Conservation (phyloP, 257 asterid species). For the Solanum phureja region DNA sequence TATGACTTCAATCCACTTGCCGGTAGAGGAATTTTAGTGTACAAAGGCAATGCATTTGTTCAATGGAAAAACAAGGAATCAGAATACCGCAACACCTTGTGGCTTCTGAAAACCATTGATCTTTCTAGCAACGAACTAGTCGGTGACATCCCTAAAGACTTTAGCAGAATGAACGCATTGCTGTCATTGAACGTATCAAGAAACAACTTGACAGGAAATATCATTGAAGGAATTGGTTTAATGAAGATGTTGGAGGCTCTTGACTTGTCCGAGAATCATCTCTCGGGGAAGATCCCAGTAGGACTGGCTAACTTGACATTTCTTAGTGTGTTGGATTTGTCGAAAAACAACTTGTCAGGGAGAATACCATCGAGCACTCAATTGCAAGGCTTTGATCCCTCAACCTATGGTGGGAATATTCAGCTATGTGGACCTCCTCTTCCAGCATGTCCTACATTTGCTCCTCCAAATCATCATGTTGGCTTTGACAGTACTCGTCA, state of each 20-base stretch:
- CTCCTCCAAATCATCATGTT: neutral
- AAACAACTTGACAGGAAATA: constrained; percentile 12
- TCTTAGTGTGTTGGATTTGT: constrained; percentile 16
- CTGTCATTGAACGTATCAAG: constrained; percentile 24
- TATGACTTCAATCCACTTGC: neutral
- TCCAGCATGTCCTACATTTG: neutral
- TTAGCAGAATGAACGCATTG: constrained; percentile 10
- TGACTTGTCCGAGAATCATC: constrained; percentile 1
- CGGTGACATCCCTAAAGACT: constrained; percentile 16
- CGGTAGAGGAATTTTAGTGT: neutral
- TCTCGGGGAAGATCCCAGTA: constrained; percentile 1
- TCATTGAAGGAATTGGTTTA: constrained; percentile 14
- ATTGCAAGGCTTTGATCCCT: constrained; percentile 17
- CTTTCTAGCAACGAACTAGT: constrained; percentile 11
- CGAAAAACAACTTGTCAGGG: constrained; percentile 21
- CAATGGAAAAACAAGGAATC: constrained; percentile 7
- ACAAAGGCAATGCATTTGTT: neutral
- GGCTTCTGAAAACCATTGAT: constrained; percentile 4
- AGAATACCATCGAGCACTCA: constrained; percentile 24
- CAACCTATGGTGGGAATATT: constrained; percentile 12
- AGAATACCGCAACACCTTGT: neutral
- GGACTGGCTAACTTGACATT: neutral
- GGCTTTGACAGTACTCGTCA: neutral
- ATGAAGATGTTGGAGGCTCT: constrained; percentile 4
- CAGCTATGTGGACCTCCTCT: constrained; percentile 20